phyloP scores from a whole-genome alignment of 2,329 filamentous ascomycete genomes.

The Hypoxylon sp. region DNA sequence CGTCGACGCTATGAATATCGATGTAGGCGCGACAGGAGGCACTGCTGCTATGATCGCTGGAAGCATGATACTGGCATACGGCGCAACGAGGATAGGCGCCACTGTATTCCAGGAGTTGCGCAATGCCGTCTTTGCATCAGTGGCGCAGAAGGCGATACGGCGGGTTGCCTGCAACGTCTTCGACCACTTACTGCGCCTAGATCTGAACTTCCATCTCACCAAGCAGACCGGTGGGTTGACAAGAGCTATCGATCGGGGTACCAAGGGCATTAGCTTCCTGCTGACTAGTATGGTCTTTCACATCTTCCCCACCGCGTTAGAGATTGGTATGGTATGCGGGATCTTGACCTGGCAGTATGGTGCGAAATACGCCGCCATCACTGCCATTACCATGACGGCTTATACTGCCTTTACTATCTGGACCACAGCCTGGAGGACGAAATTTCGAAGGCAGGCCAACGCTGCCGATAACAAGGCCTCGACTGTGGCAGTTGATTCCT shows the following conservation, averaged over 20 bases:
- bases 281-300: slow-evolving; percentile 99
- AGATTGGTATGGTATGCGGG: slow-evolving; percentile 95
- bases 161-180: slow-evolving; percentile 93
- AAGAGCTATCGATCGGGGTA: slow-evolving; percentile 93
- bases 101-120: slow-evolving; percentile 92
- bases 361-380: slow-evolving; percentile 90
- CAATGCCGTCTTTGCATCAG: slow-evolving; percentile 96
- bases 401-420: slow-evolving; percentile 98
- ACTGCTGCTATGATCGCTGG: slow-evolving; percentile 91
- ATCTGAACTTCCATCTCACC: slow-evolving; percentile 92
- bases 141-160: slow-evolving; percentile 96
- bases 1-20: slow-evolving; percentile 97
- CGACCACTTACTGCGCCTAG: slow-evolving; percentile 86
- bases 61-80: slow-evolving; percentile 93
- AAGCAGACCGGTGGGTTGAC: slow-evolving; percentile 96
- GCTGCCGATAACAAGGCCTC: slow-evolving; percentile 96
- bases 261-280: slow-evolving; percentile 97
- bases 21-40: slow-evolving; percentile 86
- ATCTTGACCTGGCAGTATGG: slow-evolving; percentile 98
- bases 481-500: slow-evolving; percentile 93
- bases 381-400: slow-evolving; percentile 87
- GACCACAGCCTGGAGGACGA: slow-evolving; percentile 97
- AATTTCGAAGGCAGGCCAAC: slow-evolving; percentile 94
- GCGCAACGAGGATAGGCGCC: slow-evolving; percentile 86
- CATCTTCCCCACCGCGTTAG: slow-evolving; percentile 90